A percentile compares a stretch with the other conserved stretches of the same genome.
phyloP scores from a whole-genome alignment of 768 basidiomycete species.

The Tylopilus sp. region DNA sequence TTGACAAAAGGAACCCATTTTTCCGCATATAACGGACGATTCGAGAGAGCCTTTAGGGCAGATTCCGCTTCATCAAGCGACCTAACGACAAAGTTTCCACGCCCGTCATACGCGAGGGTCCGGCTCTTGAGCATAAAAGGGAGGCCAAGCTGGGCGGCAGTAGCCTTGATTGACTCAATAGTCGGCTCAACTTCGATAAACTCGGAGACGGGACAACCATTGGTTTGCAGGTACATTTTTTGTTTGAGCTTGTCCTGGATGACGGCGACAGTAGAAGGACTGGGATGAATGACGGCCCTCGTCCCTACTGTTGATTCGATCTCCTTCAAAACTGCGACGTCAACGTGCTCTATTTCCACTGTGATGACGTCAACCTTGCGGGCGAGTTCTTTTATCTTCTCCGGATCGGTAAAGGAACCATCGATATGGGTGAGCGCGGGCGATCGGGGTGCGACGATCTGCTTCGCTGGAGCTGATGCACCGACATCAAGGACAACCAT shows the following conservation, averaged over 20 bases:
- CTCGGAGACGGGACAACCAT: slow-evolving; percentile 51
- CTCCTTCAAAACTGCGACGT: slow-evolving; percentile 66
- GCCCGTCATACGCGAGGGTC: slow-evolving; percentile 94
- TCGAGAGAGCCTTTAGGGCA: slow-evolving; percentile 50
- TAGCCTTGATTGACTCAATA: slow-evolving; percentile 48
- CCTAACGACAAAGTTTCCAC: slow-evolving; percentile 83
- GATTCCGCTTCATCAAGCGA: slow-evolving; percentile 49
- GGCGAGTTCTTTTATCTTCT: slow-evolving; percentile 78
- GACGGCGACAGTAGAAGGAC: slow-evolving; percentile 72
- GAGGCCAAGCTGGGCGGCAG: slow-evolving; percentile 60
- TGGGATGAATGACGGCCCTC: slow-evolving; percentile 58
- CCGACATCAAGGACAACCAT: slow-evolving; percentile 85
- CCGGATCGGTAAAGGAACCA: slow-evolving; percentile 81
- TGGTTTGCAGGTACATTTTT: slow-evolving; percentile 52
- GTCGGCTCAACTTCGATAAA: slow-evolving; percentile 61
- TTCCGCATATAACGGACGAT: slow-evolving; percentile 86
- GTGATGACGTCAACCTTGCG: slow-evolving; percentile 82
- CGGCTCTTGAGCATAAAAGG: slow-evolving; percentile 95
- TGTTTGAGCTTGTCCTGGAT: slow-evolving; percentile 80
- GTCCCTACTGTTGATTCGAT: slow-evolving; percentile 26
- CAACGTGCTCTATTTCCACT: slow-evolving; percentile 96
- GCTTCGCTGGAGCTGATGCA: slow-evolving; percentile 83
- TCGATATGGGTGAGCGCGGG: slow-evolving; percentile 65
- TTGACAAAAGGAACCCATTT: slow-evolving; percentile 86
- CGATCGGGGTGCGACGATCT: slow-evolving; percentile 59